Conservation (phyloP, 2,329 filamentous ascomycete species). For the Aspergillus pseudoviridinutans region DNA sequence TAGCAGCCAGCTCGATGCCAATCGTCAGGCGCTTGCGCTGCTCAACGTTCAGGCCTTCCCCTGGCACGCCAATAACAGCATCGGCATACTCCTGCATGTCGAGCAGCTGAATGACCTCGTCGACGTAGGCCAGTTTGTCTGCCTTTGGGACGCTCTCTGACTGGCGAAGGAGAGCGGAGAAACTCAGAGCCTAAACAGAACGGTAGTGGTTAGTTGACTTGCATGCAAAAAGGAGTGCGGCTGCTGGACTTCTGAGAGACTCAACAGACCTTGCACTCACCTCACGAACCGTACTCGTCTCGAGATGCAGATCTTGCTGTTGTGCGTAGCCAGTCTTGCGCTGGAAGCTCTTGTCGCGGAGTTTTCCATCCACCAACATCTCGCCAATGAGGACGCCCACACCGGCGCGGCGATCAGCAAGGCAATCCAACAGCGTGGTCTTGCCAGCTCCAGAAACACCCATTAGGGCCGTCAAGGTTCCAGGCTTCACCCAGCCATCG, state of each 20-base stretch:
- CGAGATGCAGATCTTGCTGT: constrained; percentile 84
- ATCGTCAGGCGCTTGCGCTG: constrained; percentile 79
- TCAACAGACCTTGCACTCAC: constrained; percentile 26
- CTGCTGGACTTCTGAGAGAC: too few species aligned
- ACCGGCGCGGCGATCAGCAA: constrained; percentile 72
- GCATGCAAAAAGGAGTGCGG: too few species aligned
- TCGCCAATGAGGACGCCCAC: constrained; percentile 87
- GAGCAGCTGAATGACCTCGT: constrained; percentile 84
- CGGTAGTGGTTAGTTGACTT: too few species aligned
- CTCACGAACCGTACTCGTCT: constrained; percentile 82
- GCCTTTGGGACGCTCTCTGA: constrained; percentile 64
- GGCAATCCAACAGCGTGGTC: constrained; percentile 80
- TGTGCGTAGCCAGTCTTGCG: constrained; percentile 90
- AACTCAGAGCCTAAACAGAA: constrained; percentile 63
- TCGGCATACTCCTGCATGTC: constrained; percentile 90
- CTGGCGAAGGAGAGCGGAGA: constrained; percentile 81
- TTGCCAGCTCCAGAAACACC: constrained; percentile 90
- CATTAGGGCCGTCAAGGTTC: constrained; percentile 86
- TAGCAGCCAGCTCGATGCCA: constrained; percentile 88
- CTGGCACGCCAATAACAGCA: constrained; percentile 83
- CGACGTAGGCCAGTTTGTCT: constrained; percentile 83
- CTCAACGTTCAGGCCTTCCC: constrained; percentile 67
- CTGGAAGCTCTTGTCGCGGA: constrained; percentile 77
- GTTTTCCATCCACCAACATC: constrained; percentile 75
- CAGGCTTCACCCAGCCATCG: constrained; percentile 90